Base-by-base conservation (phyloP, 371 early-diverging fungal genomes). In the Mortierella sp. region DNA sequence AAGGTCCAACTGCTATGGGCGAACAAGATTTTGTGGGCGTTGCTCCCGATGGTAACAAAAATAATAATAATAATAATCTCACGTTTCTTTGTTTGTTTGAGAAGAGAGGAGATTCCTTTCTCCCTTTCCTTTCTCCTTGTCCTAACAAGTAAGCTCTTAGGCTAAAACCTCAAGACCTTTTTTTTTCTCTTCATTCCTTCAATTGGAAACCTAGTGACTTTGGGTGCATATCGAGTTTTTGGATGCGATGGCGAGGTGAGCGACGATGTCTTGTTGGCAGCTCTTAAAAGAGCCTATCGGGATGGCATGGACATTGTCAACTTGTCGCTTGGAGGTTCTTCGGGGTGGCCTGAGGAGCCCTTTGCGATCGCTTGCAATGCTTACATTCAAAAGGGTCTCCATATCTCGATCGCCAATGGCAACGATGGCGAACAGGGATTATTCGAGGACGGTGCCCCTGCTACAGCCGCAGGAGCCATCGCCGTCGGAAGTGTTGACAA, bases 401-500 rank as follows among this genome's bases (percentile, higher is more conserved):
- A 87, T 47, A 82, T 89, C 19, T 82, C 86, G 12, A 77, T 83
- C 1, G 84, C 90, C 6, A 74, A 75, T 16, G 94, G 94, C 0
- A 94, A 94, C 72, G 88, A 88, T 46, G 93, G 93, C 2, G 72
- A 73, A 12, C 81, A 83, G 45, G 94, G 94, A 0, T 64, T 92
- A 5, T 91, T 84, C 66, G 82, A 88, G 61, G 84, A 86, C 0
- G 85, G 86, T 0, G 76, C 91, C 0, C 94, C 95, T 5, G 89
- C 90, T 1, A 82, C 91, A 12, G 90, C 89, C 0, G 70, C 66
- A 18, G 85, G 87, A 21, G 92, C 88, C 6, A 64, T 94, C 43
- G 87, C 88, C 44, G 89, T 92, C 9, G 94, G 90, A n/a, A 90
- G 90, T 51, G 82, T 92, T 1, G 92, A 94, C 57, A 91, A 87